A percentile compares a stretch with the other conserved stretches of the same genome.
These are phyloP conservation scores for Pneumocystis murina DNA, from an alignment of 1,139 yeast species.

Conservation along the genomic window DNA sequence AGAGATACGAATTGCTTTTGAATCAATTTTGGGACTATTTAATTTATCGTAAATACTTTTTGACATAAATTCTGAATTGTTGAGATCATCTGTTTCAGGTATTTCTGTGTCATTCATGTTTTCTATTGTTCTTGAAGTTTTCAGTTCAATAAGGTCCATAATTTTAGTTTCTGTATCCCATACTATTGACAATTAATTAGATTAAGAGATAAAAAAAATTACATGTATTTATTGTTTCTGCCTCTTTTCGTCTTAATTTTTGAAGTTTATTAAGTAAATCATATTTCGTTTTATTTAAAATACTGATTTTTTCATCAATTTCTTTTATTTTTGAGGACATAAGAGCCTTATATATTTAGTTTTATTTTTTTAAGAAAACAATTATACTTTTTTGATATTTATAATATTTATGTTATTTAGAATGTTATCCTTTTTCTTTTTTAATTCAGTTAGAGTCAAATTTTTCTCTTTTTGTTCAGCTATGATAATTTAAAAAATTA, in stretches of 20 bases:
- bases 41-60: background rate
- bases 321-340: constrained; percentile 50
- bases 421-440: constrained; percentile 28
- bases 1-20: constrained; percentile 4
- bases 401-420: constrained; percentile 37
- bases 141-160: constrained; percentile 1
- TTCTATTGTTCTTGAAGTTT: constrained; percentile 6
- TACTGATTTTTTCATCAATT: constrained; percentile 41
- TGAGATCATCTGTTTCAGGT: background rate
- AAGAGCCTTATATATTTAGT: constrained; percentile 22
- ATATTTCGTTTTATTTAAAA: constrained; percentile 36
- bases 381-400: constrained; percentile 39
- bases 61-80: background rate
- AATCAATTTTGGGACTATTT: background rate
- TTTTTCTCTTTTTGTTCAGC: background rate
- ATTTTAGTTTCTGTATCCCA: constrained; percentile 5
- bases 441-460: constrained; percentile 19
- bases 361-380: background rate
- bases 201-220: constrained; percentile 13
- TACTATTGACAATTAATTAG: constrained; percentile 1
- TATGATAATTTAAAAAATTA: background rate
- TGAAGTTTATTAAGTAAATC: constrained; percentile 44
- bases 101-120: background rate
- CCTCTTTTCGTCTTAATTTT: constrained; percentile 43
- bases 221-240: constrained; percentile 31